Conservation (phyloP, 306 rosid species). For the Vachellia pachyceras region DNA sequence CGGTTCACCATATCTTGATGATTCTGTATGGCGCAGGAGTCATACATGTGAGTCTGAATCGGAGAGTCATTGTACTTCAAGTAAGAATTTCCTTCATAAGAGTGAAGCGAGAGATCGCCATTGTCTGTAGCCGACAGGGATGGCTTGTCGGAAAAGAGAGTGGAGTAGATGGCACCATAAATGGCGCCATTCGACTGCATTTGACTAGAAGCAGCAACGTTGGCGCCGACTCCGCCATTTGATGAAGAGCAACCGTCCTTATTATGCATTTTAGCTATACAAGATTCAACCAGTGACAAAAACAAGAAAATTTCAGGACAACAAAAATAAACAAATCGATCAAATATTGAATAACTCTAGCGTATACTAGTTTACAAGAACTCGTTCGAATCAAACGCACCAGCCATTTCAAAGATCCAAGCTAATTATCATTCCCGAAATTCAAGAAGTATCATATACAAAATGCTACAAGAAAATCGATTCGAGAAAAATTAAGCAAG, state of each 20-base stretch:
- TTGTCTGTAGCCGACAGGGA: slow-evolving; percentile 43
- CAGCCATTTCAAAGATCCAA: not conserved
- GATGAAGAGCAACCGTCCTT: slow-evolving; percentile 52
- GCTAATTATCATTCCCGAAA: not conserved
- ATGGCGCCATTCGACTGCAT: slow-evolving; percentile 41
- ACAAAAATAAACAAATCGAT: not conserved
- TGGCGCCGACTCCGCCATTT: slow-evolving; percentile 43
- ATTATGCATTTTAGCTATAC: slow-evolving; percentile 51
- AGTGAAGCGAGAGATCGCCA: slow-evolving; percentile 34
- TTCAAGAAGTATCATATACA: not conserved
- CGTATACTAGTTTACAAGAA: not conserved
- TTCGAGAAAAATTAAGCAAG: not conserved
- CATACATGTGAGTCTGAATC: slow-evolving; percentile 43
- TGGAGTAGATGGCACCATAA: slow-evolving; percentile 52
- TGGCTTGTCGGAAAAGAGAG: slow-evolving; percentile 47
- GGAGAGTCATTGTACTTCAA: slow-evolving; percentile 32
- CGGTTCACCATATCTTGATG: slow-evolving; percentile 95
- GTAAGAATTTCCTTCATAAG: slow-evolving; percentile 44
- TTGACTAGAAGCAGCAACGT: slow-evolving; percentile 34
- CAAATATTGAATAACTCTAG: slow-evolving; percentile 11
- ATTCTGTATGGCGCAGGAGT: slow-evolving; percentile 62
- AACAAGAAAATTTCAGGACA: slow-evolving; percentile 4
- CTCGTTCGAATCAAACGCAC: not conserved
- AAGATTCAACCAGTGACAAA: not conserved
- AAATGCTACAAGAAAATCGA: not conserved